Percentiles rank a stretch among this genome's conserved stretches.
phyloP scores from a whole-genome alignment of 192 early-diverging fungal genomes.

The Backusella mclennaniae region DNA sequence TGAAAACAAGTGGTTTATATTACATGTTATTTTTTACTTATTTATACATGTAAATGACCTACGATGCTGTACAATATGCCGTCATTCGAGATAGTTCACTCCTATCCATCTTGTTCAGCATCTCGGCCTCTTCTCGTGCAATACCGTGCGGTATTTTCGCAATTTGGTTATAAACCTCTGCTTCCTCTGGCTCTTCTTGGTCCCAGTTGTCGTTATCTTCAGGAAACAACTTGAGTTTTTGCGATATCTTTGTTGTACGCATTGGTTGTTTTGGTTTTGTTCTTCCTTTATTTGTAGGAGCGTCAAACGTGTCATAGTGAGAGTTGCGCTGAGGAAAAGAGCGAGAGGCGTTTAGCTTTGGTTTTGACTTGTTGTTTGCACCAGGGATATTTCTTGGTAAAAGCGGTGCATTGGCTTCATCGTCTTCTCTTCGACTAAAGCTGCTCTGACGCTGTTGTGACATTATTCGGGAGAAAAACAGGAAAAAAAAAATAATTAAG shows the following conservation, averaged over 20 bases:
- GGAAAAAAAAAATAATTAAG: neutral
- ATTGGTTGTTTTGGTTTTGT: constrained; percentile 64
- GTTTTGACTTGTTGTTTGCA: neutral
- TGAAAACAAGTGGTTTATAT: neutral
- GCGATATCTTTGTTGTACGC: constrained; percentile 90
- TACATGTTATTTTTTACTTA: neutral
- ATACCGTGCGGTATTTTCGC: constrained; percentile 56
- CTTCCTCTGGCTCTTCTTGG: constrained; percentile 56
- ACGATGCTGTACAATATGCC: constrained; percentile 82
- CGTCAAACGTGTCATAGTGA: constrained; percentile 6
- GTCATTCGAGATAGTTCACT: constrained; percentile 76
- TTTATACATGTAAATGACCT: constrained; percentile 16
- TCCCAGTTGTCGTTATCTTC: constrained; percentile 32
- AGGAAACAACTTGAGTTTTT: constrained; percentile 90
- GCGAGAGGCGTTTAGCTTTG: constrained; percentile 4
- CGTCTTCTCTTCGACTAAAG: constrained; percentile 12
- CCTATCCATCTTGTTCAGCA: constrained; percentile 72
- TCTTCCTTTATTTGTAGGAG: neutral
- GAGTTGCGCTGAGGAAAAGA: constrained; percentile 3
- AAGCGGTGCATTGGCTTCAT: neutral
- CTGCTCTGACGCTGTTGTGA: neutral
- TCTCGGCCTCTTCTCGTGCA: constrained; percentile 66
- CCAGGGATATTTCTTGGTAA: constrained; percentile 10
- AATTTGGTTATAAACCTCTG: constrained; percentile 71
- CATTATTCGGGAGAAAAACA: constrained; percentile 6